Conservation (phyloP, 805 yeast species). For the Hanseniaspora mollemarum region DNA sequence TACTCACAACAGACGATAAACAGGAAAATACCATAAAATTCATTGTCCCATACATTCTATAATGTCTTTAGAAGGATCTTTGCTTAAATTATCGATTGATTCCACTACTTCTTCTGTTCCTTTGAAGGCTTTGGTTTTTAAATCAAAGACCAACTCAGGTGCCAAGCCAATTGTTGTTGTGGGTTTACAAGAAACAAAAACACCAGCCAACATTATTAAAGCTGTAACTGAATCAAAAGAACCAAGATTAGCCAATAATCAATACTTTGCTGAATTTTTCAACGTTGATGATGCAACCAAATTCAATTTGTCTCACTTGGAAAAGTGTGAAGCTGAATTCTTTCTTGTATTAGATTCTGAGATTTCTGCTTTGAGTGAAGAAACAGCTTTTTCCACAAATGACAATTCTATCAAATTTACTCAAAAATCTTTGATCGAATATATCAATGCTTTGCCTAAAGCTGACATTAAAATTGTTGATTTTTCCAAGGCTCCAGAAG, state of each 20-base stretch:
- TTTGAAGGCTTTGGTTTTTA: slow-evolving; percentile 71
- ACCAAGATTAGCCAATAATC: slow-evolving; percentile 79
- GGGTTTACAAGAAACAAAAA: slow-evolving; percentile 58
- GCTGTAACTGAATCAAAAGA: slow-evolving; percentile 62
- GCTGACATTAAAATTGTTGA: slow-evolving; percentile 39
- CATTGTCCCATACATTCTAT: neutral
- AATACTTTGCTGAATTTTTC: slow-evolving; percentile 50
- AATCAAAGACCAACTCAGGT: slow-evolving; percentile 80
- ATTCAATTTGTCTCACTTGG: slow-evolving; percentile 30
- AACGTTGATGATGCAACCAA: slow-evolving; percentile 25
- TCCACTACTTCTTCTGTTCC: slow-evolving; percentile 43
- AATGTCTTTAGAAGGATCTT: slow-evolving; percentile 60
- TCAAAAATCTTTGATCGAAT: slow-evolving; percentile 24
- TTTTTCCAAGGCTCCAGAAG: slow-evolving; percentile 33
- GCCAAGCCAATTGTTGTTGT: slow-evolving; percentile 69
- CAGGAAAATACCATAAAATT: neutral
- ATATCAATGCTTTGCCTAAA: slow-evolving; percentile 33
- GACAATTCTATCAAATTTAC: slow-evolving; percentile 23
- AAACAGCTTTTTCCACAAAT: slow-evolving; percentile 23
- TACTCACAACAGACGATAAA: too few species aligned
- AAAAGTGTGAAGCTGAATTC: slow-evolving; percentile 29
- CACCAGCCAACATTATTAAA: slow-evolving; percentile 59
- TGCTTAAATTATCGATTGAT: slow-evolving; percentile 53
- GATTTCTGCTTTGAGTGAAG: slow-evolving; percentile 31
- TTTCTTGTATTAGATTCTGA: slow-evolving; percentile 26